phyloP scores from a whole-genome alignment of 1,139 yeast species.

The Hyphopichia pseudoburtonii region DNA sequence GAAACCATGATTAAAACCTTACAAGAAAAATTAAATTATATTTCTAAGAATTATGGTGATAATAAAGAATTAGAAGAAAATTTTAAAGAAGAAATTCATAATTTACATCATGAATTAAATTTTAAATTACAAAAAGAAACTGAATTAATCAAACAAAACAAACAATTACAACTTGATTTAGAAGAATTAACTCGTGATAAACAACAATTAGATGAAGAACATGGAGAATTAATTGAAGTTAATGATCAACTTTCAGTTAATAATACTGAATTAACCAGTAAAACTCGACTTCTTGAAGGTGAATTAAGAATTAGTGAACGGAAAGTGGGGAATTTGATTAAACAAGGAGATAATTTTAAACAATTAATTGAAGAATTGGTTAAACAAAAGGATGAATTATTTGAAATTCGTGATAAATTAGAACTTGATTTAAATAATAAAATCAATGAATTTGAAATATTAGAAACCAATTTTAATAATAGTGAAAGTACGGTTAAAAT shows the following conservation, averaged over 20 bases:
- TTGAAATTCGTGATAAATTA: constrained; percentile 46
- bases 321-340: constrained; percentile 46
- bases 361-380: constrained; percentile 52
- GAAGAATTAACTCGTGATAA: constrained; percentile 54
- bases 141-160: constrained; percentile 61
- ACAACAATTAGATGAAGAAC: constrained; percentile 51
- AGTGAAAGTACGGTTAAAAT: constrained; percentile 29
- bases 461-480: constrained; percentile 33
- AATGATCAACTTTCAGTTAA: constrained; percentile 49
- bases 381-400: constrained; percentile 49
- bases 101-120: constrained; percentile 56
- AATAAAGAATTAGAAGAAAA: constrained; percentile 44
- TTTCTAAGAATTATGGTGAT: constrained; percentile 44
- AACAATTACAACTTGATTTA: constrained; percentile 59
- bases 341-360: constrained; percentile 53
- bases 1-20: constrained; percentile 42
- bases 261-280: constrained; percentile 45
- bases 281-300: constrained; percentile 47
- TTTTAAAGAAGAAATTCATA: constrained; percentile 57
- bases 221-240: constrained; percentile 49
- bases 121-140: constrained; percentile 63
- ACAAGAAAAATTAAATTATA: constrained; percentile 55
- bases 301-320: constrained; percentile 45
- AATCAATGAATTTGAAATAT: constrained; percentile 45
- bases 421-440: constrained; percentile 48